A percentile compares a stretch with the other conserved stretches of the same genome.
Evolutionary conservation across 2,329 filamentous ascomycete species (phyloP).

Genomic region (Cordyceps farinosa): DNA sequence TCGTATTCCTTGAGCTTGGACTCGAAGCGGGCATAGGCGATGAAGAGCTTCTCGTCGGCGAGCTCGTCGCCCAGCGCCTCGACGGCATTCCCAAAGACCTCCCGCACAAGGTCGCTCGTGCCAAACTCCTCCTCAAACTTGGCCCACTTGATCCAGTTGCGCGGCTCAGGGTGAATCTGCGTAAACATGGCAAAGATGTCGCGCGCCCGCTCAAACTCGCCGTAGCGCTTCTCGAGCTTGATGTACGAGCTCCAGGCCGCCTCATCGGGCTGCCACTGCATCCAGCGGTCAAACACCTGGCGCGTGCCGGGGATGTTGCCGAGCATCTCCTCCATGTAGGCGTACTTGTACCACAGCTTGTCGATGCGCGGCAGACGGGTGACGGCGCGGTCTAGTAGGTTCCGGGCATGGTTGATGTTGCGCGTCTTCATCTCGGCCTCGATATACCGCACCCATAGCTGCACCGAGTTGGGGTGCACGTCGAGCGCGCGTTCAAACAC

Average conservation of each 20-base stretch:
- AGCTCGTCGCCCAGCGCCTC: slow-evolving; percentile 91
- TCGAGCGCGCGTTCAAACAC: slow-evolving; percentile 95
- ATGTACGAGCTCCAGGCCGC: slow-evolving; percentile 94
- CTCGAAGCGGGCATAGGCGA: slow-evolving; percentile 92
- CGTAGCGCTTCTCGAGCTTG: slow-evolving; percentile 93
- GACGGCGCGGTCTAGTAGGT: slow-evolving; percentile 91
- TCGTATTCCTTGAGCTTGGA: slow-evolving; percentile 94
- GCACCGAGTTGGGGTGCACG: slow-evolving; percentile 80
- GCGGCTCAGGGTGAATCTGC: slow-evolving; percentile 85
- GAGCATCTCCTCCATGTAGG: slow-evolving; percentile 97
- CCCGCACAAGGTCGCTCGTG: slow-evolving; percentile 83
- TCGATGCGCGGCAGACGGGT: slow-evolving; percentile 86
- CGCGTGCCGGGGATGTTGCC: slow-evolving; percentile 89
- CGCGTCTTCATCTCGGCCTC: slow-evolving; percentile 91
- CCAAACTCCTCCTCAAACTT: slow-evolving; percentile 95
- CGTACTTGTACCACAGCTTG: slow-evolving; percentile 99
- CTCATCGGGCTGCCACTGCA: slow-evolving; percentile 97
- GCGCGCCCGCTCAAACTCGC: slow-evolving; percentile 85
- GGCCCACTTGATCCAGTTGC: slow-evolving; percentile 99
- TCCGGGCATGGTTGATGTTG: slow-evolving; percentile 95
- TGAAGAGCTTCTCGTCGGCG: slow-evolving; percentile 93
- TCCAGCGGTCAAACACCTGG: slow-evolving; percentile 96
- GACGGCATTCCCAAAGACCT: slow-evolving; percentile 85
- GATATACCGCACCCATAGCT: slow-evolving; percentile 88
- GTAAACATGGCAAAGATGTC: slow-evolving; percentile 89